These are phyloP conservation scores for Prunus armeniaca DNA, from an alignment of 306 rosid species.

Conservation along the genomic window DNA sequence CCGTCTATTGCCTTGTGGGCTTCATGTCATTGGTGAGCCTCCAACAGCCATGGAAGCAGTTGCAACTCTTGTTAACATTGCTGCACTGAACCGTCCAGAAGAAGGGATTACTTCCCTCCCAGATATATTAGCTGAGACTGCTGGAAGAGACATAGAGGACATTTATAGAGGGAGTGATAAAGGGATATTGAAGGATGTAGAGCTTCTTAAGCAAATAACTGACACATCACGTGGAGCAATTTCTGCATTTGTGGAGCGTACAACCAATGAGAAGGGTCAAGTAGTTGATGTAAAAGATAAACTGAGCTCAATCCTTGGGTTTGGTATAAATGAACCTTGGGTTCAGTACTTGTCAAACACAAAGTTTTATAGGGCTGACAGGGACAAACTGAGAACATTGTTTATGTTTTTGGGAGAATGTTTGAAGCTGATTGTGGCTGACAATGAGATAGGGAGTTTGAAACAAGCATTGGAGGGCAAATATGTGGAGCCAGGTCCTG, in stretches of 20 bases:
- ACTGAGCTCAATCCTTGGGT: conserved; percentile 75
- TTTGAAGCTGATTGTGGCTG: conserved; percentile 80
- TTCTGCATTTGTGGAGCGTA: conserved; percentile 71
- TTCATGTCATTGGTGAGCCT: conserved; percentile 95
- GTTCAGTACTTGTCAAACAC: conserved; percentile 77
- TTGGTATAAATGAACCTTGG: conserved; percentile 94
- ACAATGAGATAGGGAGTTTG: conserved; percentile 90
- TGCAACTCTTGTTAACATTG: conserved; percentile 93
- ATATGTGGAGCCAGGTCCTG: conserved; percentile 96
- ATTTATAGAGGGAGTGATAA: conserved; percentile 78
- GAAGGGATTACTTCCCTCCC: conserved; percentile 80
- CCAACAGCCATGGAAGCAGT: conserved; percentile 98
- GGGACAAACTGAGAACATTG: conserved; percentile 69
- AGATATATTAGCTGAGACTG: conserved; percentile 70
- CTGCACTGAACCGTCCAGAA: conserved; percentile 93
- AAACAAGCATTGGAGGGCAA: conserved; percentile 98
- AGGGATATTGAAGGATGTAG: conserved; percentile 90
- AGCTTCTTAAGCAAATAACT: conserved; percentile 88
- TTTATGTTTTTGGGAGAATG: conserved; percentile 80
- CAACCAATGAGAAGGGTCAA: conserved; percentile 89
- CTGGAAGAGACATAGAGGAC: conserved; percentile 84
- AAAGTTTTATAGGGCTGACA: conserved; percentile 83
- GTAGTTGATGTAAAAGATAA: conserved; percentile 77
- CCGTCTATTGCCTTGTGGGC: conserved; percentile 91
- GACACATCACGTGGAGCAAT: conserved; percentile 84